These are phyloP conservation scores for Mollisiaceae sp. DNA, from an alignment of 2,329 filamentous ascomycete species.

Conservation along the genomic window DNA sequence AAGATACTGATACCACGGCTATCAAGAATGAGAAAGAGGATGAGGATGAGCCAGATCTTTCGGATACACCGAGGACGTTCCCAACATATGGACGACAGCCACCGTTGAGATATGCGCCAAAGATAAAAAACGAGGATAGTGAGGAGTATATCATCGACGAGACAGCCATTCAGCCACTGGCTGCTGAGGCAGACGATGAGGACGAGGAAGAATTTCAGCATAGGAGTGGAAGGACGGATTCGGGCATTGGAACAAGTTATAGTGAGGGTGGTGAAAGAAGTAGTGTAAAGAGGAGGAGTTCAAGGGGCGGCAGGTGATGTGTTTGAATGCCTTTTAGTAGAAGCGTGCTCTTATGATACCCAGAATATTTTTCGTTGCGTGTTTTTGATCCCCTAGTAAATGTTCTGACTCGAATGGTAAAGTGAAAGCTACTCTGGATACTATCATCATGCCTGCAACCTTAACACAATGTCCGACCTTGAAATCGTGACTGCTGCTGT, in stretches of 20 bases:
- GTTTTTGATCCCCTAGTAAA: background rate
- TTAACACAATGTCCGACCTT: background rate
- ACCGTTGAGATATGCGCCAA: conserved; percentile 48
- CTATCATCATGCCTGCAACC: background rate
- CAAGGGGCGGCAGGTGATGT: conserved; percentile 5
- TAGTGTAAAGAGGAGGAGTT: conserved; percentile 36
- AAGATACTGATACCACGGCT: conserved; percentile 24
- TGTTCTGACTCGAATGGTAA: background rate
- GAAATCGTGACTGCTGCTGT: background rate
- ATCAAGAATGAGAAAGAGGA: conserved; percentile 39
- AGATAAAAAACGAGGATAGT: conserved; percentile 36
- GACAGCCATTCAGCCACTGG: conserved; percentile 39
- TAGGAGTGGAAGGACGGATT: conserved; percentile 47
- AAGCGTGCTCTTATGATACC: conserved; percentile 6
- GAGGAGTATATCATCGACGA: conserved; percentile 35
- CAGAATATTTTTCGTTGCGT: background rate
- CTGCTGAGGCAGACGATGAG: conserved; percentile 50
- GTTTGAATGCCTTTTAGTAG: background rate
- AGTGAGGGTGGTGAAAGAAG: conserved; percentile 45
- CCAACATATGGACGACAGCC: conserved; percentile 50
- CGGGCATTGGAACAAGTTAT: conserved; percentile 60
- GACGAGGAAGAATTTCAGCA: conserved; percentile 51
- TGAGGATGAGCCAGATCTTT: conserved; percentile 42
- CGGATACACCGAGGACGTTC: conserved; percentile 52
- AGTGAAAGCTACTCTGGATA: too few species aligned